A percentile compares a stretch with the other conserved stretches of the same genome.
phyloP scores from a whole-genome alignment of 805 yeast genomes.

The Cyberlindnera amylophila region DNA sequence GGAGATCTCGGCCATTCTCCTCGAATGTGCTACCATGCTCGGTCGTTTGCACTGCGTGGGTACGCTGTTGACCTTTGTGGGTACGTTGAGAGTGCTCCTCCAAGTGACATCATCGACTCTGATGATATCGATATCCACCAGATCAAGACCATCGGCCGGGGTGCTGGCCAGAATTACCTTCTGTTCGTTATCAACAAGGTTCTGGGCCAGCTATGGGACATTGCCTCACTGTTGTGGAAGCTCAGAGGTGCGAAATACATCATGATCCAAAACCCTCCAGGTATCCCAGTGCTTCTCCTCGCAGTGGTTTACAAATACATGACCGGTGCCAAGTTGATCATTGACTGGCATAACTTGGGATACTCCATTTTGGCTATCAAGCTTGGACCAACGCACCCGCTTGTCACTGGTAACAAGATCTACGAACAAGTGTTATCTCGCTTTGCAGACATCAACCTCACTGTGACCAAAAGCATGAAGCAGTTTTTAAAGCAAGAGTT shows the following conservation, averaged over 20 bases:
- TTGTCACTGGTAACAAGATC: conserved; percentile 53
- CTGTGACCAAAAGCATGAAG: conserved; percentile 79
- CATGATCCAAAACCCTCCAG: conserved; percentile 89
- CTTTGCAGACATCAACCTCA: conserved; percentile 66
- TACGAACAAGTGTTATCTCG: conserved; percentile 65
- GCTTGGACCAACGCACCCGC: conserved; percentile 47
- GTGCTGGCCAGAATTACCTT: conserved; percentile 44
- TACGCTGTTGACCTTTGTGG: conserved; percentile 84
- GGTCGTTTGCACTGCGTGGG: conserved; percentile 63
- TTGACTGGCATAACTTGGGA: conserved; percentile 97
- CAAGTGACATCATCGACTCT: conserved; percentile 47
- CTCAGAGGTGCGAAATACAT: conserved; percentile 64
- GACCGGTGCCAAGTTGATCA: conserved; percentile 57
- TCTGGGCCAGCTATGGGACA: conserved; percentile 44
- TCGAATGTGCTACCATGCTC: conserved; percentile 87
- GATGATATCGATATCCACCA: conserved; percentile 48
- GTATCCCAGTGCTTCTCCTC: conserved; percentile 74
- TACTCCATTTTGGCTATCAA: conserved; percentile 74
- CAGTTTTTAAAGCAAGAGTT: conserved; percentile 53
- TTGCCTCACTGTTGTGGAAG: conserved; percentile 46
- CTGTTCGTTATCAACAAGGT: conserved; percentile 60
- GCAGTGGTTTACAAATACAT: conserved; percentile 51
- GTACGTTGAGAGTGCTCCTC: conserved; percentile 57
- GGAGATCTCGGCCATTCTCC: conserved; percentile 97
- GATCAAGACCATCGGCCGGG: conserved; percentile 39